phyloP scores from a whole-genome alignment of 2,329 filamentous ascomycete genomes.

The Sporothrix inflata region DNA sequence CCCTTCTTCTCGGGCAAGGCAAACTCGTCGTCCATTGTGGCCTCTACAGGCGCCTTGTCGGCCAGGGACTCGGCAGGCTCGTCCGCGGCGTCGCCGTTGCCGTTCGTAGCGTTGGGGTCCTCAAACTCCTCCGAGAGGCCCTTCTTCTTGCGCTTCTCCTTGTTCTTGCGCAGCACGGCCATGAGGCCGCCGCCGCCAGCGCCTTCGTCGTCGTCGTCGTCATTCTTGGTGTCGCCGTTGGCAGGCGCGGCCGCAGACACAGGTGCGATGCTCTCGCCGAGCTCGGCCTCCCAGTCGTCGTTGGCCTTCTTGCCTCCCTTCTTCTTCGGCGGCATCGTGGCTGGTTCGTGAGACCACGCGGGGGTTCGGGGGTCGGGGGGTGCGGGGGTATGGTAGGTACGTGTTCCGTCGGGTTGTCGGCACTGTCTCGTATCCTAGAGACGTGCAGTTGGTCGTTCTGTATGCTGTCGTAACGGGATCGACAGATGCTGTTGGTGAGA shows the following conservation, averaged over 20 bases:
- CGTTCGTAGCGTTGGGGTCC: slow-evolving; percentile 64
- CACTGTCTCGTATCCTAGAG: background rate
- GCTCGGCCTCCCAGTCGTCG: slow-evolving; percentile 93
- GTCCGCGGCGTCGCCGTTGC: slow-evolving; percentile 40
- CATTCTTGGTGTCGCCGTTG: slow-evolving; percentile 50
- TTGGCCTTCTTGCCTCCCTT: slow-evolving; percentile 87
- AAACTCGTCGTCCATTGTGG: slow-evolving; percentile 82
- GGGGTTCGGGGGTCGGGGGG: background rate
- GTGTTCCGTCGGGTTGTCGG: background rate
- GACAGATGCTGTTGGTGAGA: background rate
- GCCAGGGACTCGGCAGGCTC: slow-evolving; percentile 54
- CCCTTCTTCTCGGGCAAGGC: slow-evolving; percentile 76
- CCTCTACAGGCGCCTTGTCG: slow-evolving; percentile 78
- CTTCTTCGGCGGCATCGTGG: slow-evolving; percentile 79
- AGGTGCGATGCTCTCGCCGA: slow-evolving; percentile 76
- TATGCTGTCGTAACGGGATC: background rate
- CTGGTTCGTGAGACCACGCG: slow-evolving; percentile 26
- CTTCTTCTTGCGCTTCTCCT: slow-evolving; percentile 90
- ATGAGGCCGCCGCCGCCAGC: slow-evolving; percentile 70
- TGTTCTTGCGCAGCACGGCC: slow-evolving; percentile 79
- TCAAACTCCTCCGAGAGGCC: slow-evolving; percentile 72
- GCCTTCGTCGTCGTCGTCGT: slow-evolving; percentile 55
- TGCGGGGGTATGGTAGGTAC: background rate
- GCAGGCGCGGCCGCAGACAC: slow-evolving; percentile 56
- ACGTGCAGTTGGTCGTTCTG: background rate